phyloP scores from a whole-genome alignment of 2,329 filamentous ascomycete genomes.

The Fusarium globosum region DNA sequence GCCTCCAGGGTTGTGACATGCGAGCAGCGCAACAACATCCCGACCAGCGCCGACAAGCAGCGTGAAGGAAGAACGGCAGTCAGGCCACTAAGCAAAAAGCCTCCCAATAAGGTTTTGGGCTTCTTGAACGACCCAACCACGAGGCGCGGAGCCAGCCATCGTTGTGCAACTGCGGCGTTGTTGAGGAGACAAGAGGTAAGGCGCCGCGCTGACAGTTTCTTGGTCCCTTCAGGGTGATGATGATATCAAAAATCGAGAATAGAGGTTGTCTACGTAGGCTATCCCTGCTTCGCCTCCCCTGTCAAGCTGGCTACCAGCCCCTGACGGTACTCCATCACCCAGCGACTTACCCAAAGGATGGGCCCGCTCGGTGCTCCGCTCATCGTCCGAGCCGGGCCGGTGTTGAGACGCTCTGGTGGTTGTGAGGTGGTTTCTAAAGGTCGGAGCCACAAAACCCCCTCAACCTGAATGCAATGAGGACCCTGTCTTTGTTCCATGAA shows the following conservation, averaged over 20 bases:
- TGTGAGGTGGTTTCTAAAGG: constrained; percentile 29
- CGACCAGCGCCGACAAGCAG: constrained; percentile 11
- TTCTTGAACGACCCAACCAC: constrained; percentile 11
- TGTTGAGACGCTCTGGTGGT: constrained; percentile 26
- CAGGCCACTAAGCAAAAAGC: constrained; percentile 10
- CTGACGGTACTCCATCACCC: constrained; percentile 25
- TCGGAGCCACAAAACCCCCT: constrained; percentile 31
- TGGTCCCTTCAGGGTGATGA: constrained; percentile 21
- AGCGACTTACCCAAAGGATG: constrained; percentile 18
- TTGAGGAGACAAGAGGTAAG: constrained; percentile 17
- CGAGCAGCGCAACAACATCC: neutral
- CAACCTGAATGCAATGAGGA: constrained; percentile 30
- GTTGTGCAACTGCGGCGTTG: neutral
- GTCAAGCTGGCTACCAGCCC: constrained; percentile 24
- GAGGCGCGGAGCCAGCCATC: constrained; percentile 4
- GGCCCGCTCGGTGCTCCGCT: constrained; percentile 42
- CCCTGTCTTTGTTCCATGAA: constrained; percentile 25
- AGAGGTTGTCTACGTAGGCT: constrained; percentile 18
- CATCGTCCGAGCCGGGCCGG: constrained; percentile 45
- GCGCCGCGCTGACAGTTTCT: constrained; percentile 15
- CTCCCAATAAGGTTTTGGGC: constrained; percentile 8
- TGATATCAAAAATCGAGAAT: constrained; percentile 28
- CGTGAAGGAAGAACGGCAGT: constrained; percentile 11
- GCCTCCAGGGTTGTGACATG: constrained; percentile 15
- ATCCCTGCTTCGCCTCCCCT: constrained; percentile 18